phyloP scores from a whole-genome alignment of 768 basidiomycete genomes.

The Trametes sanguinea region DNA sequence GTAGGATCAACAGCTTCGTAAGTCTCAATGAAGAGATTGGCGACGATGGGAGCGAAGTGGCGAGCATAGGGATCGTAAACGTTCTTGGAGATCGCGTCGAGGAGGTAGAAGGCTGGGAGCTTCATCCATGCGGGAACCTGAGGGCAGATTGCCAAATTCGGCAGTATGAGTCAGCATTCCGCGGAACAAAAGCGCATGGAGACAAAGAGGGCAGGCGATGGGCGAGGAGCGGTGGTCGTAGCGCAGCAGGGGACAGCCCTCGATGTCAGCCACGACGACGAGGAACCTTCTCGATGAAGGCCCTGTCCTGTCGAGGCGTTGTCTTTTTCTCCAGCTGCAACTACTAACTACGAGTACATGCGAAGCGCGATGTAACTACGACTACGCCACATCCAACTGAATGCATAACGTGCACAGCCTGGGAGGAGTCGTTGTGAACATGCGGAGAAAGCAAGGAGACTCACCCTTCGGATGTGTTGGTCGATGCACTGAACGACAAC shows the following conservation, averaged over 20 bases:
- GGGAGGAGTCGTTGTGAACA: constrained; percentile 8
- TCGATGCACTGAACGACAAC: constrained; percentile 83
- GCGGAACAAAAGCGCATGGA: constrained; percentile 26
- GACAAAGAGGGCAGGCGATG: constrained; percentile 10
- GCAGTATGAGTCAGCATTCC: constrained; percentile 69
- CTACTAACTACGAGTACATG: constrained; percentile 43
- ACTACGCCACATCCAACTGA: constrained; percentile 7
- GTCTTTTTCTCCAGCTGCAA: constrained; percentile 46
- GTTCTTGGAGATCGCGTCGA: constrained; percentile 98
- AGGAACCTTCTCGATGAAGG: background rate
- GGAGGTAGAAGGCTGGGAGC: constrained; percentile 89
- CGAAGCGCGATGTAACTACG: constrained; percentile 10
- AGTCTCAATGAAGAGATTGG: constrained; percentile 82
- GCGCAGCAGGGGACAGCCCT: constrained; percentile 9
- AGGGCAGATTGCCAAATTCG: constrained; percentile 27
- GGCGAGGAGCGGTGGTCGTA: constrained; percentile 10
- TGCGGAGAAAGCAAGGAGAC: constrained; percentile 40
- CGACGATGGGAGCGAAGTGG: constrained; percentile 80
- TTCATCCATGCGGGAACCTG: constrained; percentile 91
- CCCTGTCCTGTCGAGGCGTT: constrained; percentile 23
- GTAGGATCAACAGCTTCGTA: constrained; percentile 83
- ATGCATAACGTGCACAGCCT: background rate
- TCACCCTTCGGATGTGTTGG: constrained; percentile 86
- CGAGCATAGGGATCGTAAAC: constrained; percentile 90
- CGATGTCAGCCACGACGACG: constrained; percentile 9